Evolutionary conservation across 2,329 filamentous ascomycete species (phyloP).

Genomic region (Trichoderma harzianum): DNA sequence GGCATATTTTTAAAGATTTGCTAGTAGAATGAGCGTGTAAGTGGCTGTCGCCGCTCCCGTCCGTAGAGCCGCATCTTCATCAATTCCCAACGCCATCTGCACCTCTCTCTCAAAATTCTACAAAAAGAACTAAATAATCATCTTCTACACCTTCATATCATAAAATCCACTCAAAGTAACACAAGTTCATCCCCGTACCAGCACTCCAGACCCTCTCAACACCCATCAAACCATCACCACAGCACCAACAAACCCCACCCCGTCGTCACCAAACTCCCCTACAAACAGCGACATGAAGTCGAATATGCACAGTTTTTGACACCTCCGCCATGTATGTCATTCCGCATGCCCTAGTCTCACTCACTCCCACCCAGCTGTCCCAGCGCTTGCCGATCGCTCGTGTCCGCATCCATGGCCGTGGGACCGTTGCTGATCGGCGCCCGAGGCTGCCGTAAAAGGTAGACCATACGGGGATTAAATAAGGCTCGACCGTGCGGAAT

Average conservation of each 20-base stretch:
- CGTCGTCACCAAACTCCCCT: background rate
- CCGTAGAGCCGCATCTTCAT: background rate
- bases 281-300: background rate
- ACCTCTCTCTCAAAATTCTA: background rate
- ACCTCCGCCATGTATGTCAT: constrained; percentile 1
- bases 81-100: background rate
- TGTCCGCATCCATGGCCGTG: constrained; percentile 1
- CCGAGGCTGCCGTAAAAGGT: background rate
- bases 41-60: background rate
- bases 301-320: background rate
- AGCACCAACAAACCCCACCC: background rate
- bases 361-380: background rate
- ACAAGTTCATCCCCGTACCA: background rate
- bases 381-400: constrained; percentile 3
- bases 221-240: background rate
- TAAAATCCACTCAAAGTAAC: fast-evolving
- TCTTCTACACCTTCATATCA: background rate
- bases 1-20: background rate
- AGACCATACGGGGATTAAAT: background rate
- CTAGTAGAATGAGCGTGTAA: background rate
- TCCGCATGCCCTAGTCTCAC: background rate
- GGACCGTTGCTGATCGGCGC: constrained; percentile 1
- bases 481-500: background rate
- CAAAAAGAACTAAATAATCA: background rate
- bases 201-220: fast-evolving